A percentile compares a stretch with the other conserved stretches of the same genome.
Conservation (phyloP, 306 rosid species). For the Lupinus albus region DNA sequence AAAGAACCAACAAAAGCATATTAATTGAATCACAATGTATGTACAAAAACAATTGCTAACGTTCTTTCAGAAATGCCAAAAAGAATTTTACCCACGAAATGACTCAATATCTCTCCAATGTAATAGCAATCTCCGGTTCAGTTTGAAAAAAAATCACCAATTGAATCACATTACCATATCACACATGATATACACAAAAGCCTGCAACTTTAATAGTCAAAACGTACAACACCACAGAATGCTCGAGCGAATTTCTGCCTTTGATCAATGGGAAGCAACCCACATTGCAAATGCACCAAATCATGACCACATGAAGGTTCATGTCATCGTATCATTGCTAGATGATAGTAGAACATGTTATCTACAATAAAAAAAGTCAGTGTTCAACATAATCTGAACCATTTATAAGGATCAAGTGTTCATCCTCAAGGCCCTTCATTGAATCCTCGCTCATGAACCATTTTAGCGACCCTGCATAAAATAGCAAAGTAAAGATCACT, state of each 20-base stretch:
- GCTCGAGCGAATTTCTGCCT: constrained; percentile 28
- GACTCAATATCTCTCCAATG: constrained; percentile 3
- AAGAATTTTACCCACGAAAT: neutral
- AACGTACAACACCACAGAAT: constrained; percentile 30
- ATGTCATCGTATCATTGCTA: constrained; percentile 17
- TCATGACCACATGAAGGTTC: constrained; percentile 31
- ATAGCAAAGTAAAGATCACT: constrained; percentile 5
- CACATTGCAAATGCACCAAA: constrained; percentile 37
- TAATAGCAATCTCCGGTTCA: neutral
- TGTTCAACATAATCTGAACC: constrained; percentile 57
- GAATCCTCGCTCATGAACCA: constrained; percentile 70
- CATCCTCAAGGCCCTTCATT: constrained; percentile 67
- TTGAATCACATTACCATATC: neutral
- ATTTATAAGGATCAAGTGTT: constrained; percentile 61
- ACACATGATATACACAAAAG: neutral
- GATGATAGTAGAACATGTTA: constrained; percentile 19
- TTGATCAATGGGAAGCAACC: constrained; percentile 36
- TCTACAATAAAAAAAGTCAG: constrained; percentile 39
- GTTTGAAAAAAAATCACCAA: neutral
- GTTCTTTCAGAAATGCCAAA: neutral
- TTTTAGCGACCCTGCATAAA: constrained; percentile 59
- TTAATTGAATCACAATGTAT: neutral
- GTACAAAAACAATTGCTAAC: constrained; percentile 11
- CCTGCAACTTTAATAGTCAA: constrained; percentile 32
- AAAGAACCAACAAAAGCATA: constrained; percentile 1